Conservation (phyloP, 176 grass and related monocot genomes). For the Raddia distichophylla region DNA sequence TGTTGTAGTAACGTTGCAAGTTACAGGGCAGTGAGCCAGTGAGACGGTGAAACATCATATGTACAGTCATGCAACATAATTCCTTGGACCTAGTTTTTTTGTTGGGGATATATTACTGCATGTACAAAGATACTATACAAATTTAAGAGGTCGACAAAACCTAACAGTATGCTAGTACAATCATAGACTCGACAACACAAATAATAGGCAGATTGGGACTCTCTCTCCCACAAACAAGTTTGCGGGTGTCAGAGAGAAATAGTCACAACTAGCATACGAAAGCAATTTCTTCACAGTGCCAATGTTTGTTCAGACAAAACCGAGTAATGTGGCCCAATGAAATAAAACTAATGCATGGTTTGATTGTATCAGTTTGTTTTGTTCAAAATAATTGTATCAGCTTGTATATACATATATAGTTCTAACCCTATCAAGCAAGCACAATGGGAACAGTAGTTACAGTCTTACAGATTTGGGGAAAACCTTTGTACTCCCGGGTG, state of each 20-base stretch:
- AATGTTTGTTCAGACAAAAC: not conserved
- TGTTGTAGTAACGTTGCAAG: constrained; percentile 29
- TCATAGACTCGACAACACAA: not conserved
- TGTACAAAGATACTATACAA: not conserved
- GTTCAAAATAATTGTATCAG: not conserved
- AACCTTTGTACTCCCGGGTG: no score
- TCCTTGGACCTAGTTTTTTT: not conserved
- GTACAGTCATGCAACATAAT: not conserved
- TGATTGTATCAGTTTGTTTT: not conserved
- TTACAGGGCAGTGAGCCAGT: not conserved
- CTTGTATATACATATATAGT: not conserved
- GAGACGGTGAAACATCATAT: not conserved
- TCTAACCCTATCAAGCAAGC: not conserved
- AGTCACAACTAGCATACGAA: not conserved
- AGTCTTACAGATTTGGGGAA: not conserved
- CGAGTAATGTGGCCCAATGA: not conserved
- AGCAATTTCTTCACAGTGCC: not conserved
- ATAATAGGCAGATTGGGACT: not conserved
- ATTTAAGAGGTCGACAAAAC: not conserved
- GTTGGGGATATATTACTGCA: not conserved
- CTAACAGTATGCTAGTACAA: not conserved
- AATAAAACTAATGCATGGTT: not conserved
- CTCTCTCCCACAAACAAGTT: not conserved
- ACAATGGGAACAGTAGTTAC: not conserved
- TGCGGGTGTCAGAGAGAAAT: not conserved